Conservation (phyloP, 495 filamentous ascomycete species). For the Aspergillus cavernicola region DNA sequence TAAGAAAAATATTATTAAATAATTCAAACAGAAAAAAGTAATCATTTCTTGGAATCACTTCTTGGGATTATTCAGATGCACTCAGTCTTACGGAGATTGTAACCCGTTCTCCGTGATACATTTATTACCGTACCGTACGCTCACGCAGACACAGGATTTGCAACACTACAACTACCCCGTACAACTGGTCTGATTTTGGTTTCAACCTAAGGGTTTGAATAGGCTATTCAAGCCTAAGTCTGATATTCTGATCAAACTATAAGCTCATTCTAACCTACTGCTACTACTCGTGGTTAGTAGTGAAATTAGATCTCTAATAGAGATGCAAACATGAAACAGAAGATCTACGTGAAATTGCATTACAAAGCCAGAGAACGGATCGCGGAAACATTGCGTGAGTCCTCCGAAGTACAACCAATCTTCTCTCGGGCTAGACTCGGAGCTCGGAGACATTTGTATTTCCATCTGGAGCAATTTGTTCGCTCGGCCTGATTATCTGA, state of each 20-base stretch:
- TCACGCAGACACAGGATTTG: too few relatives aligned
- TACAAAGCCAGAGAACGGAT: slow-evolving; percentile 8
- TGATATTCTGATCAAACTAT: too few relatives aligned
- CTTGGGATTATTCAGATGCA: slow-evolving; percentile 5
- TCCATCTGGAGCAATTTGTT: slow-evolving; percentile 16
- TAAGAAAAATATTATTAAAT: slow-evolving; percentile 12
- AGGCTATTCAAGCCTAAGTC: too few relatives aligned
- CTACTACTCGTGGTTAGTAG: too few relatives aligned
- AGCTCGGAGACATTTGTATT: slow-evolving; percentile 19
- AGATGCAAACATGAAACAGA: background rate
- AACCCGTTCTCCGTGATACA: slow-evolving; percentile 4
- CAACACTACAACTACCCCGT: background rate
- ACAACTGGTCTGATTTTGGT: too few relatives aligned
- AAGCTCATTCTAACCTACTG: too few relatives aligned
- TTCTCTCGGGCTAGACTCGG: slow-evolving; percentile 17
- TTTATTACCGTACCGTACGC: background rate
- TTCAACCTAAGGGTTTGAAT: background rate
- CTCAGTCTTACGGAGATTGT: slow-evolving; percentile 7
- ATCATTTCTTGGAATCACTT: slow-evolving; percentile 6
- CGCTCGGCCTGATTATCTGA: slow-evolving; percentile 9
- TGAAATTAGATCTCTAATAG: too few relatives aligned
- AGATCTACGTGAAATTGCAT: background rate
- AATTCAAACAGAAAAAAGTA: slow-evolving; percentile 13
- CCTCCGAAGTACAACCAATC: too few relatives aligned
- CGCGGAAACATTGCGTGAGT: slow-evolving; percentile 15